phyloP scores from a whole-genome alignment of 2,329 filamentous ascomycete genomes.

The Colletotrichum lindemuthianum region DNA sequence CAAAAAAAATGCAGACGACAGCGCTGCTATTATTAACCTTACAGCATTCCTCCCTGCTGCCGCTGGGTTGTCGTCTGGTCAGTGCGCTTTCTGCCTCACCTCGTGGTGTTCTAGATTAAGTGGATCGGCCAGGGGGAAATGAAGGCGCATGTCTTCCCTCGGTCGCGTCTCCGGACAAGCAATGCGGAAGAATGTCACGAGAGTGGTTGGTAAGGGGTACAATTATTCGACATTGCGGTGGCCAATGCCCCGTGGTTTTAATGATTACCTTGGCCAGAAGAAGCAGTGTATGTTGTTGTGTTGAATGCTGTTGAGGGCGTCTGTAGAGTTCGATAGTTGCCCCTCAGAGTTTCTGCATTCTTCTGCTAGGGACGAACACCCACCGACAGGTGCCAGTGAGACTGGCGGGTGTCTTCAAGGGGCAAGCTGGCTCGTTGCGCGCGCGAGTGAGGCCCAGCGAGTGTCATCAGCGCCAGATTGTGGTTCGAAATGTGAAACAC shows the following conservation, averaged over 20 bases:
- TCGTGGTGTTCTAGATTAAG: constrained; percentile 1
- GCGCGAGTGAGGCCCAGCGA: constrained; percentile 3
- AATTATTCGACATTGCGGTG: not conserved
- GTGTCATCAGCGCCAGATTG: not conserved
- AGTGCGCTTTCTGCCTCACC: constrained; percentile 13
- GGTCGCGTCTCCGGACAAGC: constrained; percentile 1
- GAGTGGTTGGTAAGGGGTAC: not conserved
- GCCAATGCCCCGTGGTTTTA: not conserved
- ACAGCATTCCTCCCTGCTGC: not conserved
- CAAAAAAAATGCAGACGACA: constrained; percentile 2
- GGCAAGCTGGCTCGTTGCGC: not conserved
- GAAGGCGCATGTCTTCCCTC: constrained; percentile 16
- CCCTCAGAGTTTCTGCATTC: not conserved
- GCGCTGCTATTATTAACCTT: constrained; percentile 27
- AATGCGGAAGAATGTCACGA: constrained; percentile 15
- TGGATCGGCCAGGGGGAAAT: constrained; percentile 15
- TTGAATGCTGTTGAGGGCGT: not conserved
- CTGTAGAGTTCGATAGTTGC: not conserved
- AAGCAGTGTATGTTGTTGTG: not conserved
- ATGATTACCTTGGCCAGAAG: not conserved
- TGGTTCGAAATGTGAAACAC: constrained; percentile 26
- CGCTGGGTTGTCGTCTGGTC: constrained; percentile 1
- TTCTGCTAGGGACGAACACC: constrained; percentile 13
- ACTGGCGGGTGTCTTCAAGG: not conserved
- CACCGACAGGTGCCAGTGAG: not conserved